Base-by-base conservation (phyloP, 805 yeast species). In the Candida khao-thaluensis region DNA sequence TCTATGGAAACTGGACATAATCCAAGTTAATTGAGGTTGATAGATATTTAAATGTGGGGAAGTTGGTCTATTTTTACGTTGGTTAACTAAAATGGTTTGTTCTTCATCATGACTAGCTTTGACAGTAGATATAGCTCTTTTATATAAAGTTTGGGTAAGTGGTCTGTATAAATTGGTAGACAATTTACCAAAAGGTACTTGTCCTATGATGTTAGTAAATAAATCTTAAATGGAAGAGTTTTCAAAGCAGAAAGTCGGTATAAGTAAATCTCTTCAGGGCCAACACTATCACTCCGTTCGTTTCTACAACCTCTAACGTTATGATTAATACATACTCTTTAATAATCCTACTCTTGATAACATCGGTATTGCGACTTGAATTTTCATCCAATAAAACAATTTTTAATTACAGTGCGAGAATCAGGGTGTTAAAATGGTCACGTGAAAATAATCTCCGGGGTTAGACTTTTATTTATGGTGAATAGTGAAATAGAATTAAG, bases 41-140 rank as follows among this genome's bases (percentile, higher is more conserved):
- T 91, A 91, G 59, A 93, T 90, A 45, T 81, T 69, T 58, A 91
- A 73, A 63, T 91, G 95, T 41, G 98, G 98, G 21, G 96, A 88
- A 11, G 77, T 66, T 23, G 98, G 98, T 69, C 99, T 82, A 69
- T 79, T 77, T 50, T 72, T 77, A 65, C 99, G 81, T 72, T 91
- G 98, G 38, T 81, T 79, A 41, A 79, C 74, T 46, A 91, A 75
- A 41, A 89, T 72, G 24, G 75, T 76, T 49, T 84, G 76, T 54
- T 85, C 95, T 50, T 79, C 78, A 17, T 68, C 76, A 29, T 72
- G 71, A 24, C 86, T 66, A 35, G 88, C 74, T 50, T 63, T 60
- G 35, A 66, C 56, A 18, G 69, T 58, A n/a, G 56, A 43, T 18
- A 51, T 41, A 20, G 49, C 14, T 34, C 38, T 33, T n/a, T 17